Percentiles rank a stretch among this genome's conserved stretches.
phyloP scores from a whole-genome alignment of 192 early-diverging fungal species.

The Gryganskiella cystojenkinii region DNA sequence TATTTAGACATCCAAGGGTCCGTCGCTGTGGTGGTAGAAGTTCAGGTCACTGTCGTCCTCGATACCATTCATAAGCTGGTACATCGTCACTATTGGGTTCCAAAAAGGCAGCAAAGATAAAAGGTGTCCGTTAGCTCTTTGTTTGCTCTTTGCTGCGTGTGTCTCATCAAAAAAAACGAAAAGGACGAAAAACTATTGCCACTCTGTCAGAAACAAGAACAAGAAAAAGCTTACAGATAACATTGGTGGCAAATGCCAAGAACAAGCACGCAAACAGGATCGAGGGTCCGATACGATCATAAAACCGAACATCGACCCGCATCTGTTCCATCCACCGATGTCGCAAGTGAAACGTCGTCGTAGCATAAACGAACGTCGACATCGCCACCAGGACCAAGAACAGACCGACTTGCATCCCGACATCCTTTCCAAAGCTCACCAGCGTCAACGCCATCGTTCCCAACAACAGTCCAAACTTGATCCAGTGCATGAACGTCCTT shows the following conservation, averaged over 20 bases:
- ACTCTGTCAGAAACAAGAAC: background rate
- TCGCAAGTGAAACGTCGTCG: constrained; percentile 26
- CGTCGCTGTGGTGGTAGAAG: no score
- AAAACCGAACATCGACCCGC: constrained; percentile 25
- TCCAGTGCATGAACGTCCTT: constrained; percentile 87
- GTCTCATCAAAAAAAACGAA: no score
- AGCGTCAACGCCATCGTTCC: constrained; percentile 74
- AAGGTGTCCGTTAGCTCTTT: no score
- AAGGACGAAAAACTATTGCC: constrained; percentile 7
- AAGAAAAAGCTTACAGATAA: constrained; percentile 24
- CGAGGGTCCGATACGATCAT: constrained; percentile 27
- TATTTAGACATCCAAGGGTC: no score
- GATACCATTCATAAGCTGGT: no score
- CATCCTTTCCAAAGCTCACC: constrained; percentile 67
- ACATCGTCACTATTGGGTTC: no score
- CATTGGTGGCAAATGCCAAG: constrained; percentile 34
- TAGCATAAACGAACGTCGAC: constrained; percentile 31
- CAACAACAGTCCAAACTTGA: constrained; percentile 75
- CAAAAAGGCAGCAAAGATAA: no score
- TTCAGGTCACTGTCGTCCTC: no score
- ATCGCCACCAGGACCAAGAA: constrained; percentile 32
- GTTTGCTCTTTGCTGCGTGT: no score
- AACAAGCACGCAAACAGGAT: constrained; percentile 35
- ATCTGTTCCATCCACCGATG: constrained; percentile 37
- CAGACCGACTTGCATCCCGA: constrained; percentile 16